Evolutionary conservation across 768 basidiomycete genomes (phyloP).

Genomic region (Hygrophoropsis aurantiaca): DNA sequence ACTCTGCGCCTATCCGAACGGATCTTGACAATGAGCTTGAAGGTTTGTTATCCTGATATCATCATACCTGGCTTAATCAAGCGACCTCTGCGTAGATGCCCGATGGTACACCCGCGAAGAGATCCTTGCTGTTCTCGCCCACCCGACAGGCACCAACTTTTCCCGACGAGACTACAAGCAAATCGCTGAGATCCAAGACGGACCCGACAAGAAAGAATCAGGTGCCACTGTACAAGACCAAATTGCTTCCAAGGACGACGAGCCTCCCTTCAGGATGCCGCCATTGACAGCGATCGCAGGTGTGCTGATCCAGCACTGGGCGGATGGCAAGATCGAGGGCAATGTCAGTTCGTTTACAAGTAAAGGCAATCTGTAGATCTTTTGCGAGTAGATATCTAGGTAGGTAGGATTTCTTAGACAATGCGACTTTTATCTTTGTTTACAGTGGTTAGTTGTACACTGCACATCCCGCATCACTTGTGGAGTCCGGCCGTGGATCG

Average conservation of each 20-base stretch:
- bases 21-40: conserved; percentile 97
- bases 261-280: conserved; percentile 71
- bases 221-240: conserved; percentile 20
- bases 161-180: conserved; percentile 50
- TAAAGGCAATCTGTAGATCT: conserved; percentile 10
- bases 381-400: conserved; percentile 1
- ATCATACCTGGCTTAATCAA: not conserved
- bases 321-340: conserved; percentile 47
- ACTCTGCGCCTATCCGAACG: conserved; percentile 68
- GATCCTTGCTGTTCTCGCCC: conserved; percentile 61
- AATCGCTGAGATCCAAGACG: conserved; percentile 41
- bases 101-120: conserved; percentile 84
- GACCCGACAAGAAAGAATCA: conserved; percentile 20
- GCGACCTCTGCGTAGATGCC: conserved; percentile 56
- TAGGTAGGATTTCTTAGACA: not conserved
- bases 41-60: conserved; percentile 45
- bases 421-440: no score
- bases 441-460: no score
- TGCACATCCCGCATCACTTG: not conserved
- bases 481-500: not conserved
- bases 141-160: conserved; percentile 50
- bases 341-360: not conserved
- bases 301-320: conserved; percentile 84
- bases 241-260: conserved; percentile 26
- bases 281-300: conserved; percentile 79